Percentiles rank a stretch among this genome's conserved stretches.
phyloP scores from a whole-genome alignment of 1,284 basidiomycete species.

The Cryptococcus wingfieldii region DNA sequence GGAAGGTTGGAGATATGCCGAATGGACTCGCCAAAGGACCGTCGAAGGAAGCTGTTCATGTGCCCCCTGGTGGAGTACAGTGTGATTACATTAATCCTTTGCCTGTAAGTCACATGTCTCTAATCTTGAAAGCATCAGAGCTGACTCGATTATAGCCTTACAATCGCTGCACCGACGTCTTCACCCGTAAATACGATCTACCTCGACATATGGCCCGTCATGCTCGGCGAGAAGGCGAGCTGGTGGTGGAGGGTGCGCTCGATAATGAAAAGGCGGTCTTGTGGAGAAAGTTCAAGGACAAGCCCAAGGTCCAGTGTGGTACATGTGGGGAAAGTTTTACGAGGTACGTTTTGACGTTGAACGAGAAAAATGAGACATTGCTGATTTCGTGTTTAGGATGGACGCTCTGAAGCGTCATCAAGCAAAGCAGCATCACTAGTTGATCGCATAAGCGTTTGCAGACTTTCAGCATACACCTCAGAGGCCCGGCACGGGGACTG shows the following conservation, averaged over 20 bases:
- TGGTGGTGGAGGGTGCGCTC: constrained; percentile 44
- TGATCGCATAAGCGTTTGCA: neutral
- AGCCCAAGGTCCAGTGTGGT: constrained; percentile 40
- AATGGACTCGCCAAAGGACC: constrained; percentile 11
- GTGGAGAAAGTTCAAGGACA: constrained; percentile 45
- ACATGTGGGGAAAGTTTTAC: constrained; percentile 44
- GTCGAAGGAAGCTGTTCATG: constrained; percentile 4
- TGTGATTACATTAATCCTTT: constrained; percentile 46
- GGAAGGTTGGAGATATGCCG: constrained; percentile 15
- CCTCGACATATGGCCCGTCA: constrained; percentile 47
- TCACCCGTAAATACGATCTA: constrained; percentile 46
- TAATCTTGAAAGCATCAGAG: neutral
- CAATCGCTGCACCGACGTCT: constrained; percentile 44
- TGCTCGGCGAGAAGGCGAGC: constrained; percentile 42
- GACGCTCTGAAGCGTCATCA: constrained; percentile 47
- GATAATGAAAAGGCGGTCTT: constrained; percentile 42
- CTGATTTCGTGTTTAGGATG: constrained; percentile 21
- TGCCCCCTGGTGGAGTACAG: constrained; percentile 30
- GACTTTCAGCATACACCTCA: too few relatives aligned
- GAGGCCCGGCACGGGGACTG: too few relatives aligned
- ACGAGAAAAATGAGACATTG: neutral
- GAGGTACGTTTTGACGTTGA: constrained; percentile 21
- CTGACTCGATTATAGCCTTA: constrained; percentile 28
- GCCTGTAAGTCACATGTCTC: constrained; percentile 23
- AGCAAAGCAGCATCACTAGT: constrained; percentile 39